A percentile compares a stretch with the other conserved stretches of the same genome.
Evolutionary conservation across 176 grass and related monocot species (phyloP).

Genomic region (Eleusine coracana): DNA sequence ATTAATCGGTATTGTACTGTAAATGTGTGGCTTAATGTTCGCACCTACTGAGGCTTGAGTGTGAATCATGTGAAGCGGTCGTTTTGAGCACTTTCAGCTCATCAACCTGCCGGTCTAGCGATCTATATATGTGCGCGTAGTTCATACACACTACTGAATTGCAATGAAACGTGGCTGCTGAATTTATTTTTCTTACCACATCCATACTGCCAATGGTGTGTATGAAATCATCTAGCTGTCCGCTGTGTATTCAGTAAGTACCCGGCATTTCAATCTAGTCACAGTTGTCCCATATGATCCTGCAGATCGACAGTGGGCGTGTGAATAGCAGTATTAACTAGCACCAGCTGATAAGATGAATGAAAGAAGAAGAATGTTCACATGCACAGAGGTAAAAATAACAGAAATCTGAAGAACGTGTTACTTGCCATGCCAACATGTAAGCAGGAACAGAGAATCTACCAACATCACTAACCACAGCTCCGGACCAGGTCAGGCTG

Average conservation of each 20-base stretch:
- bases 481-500: neutral
- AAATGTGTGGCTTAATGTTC: constrained; percentile 24
- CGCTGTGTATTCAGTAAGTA: neutral
- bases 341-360: too few relatives aligned
- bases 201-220: neutral
- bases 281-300: neutral
- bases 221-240: neutral
- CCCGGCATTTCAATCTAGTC: neutral
- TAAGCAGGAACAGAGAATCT: neutral
- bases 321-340: too few relatives aligned
- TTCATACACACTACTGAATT: neutral
- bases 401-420: neutral
- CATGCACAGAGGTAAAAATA: neutral
- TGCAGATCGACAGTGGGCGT: too few relatives aligned
- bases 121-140: constrained; percentile 28
- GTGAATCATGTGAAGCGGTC: neutral
- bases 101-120: constrained; percentile 28
- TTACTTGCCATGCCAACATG: neutral
- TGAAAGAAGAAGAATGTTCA: neutral
- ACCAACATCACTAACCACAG: neutral
- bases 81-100: constrained; percentile 10
- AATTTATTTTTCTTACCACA: neutral
- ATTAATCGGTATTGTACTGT: neutral
- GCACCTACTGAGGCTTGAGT: constrained; percentile 36
- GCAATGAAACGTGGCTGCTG: neutral